Base-by-base conservation (phyloP, 2,329 filamentous ascomycete genomes). In the Fusarium circinatum region DNA sequence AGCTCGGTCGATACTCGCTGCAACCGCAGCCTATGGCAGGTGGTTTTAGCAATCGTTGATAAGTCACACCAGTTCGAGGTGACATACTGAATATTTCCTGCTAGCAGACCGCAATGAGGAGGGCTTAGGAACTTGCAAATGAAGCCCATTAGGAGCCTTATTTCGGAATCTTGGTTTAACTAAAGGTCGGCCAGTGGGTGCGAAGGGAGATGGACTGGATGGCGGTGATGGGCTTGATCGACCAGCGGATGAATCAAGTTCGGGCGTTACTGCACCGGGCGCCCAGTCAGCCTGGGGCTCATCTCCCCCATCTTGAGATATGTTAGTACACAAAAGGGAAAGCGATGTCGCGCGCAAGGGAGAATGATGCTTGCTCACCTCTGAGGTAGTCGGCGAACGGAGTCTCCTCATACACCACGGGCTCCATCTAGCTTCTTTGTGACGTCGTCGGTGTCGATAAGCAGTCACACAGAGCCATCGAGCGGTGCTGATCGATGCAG, bases 351-450 rank as follows among this genome's bases (percentile, higher is more conserved):
- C 34, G 44, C 45, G 52, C n/a, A 38, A 42, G 54, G 49, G 47
- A 51, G 30, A 38, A 49, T 42, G 22, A 58, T 30, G 68, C 60
- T 68, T 36, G 49, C 77, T 79, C 84, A 96, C 95, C 95, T 90
- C 95, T 92, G 78, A 98, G 90, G 85, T 96, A 96, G 79, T 93
- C 91, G 81, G 94, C 95, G 84, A 98, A 88, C 78, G 95, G 95
- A 81, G 94, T 93, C 85, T 95, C 91, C 85, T 96, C 90, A 84
- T 93, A 93, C 78, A 98, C 90, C 78, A 98, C 88, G 79, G 93
- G 91, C 89, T 98, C 95, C 95, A 98, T 82, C 74, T 80, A 77
- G 76, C 73, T 77, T 75, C 58, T 77, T 59, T 75, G 76, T 78
- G 73, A 75, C 70, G 77, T 78, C 70, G 73, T 78, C 57, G 74